phyloP scores from a whole-genome alignment of 2,329 filamentous ascomycete genomes.

The Paraconiothyrium brasiliense region DNA sequence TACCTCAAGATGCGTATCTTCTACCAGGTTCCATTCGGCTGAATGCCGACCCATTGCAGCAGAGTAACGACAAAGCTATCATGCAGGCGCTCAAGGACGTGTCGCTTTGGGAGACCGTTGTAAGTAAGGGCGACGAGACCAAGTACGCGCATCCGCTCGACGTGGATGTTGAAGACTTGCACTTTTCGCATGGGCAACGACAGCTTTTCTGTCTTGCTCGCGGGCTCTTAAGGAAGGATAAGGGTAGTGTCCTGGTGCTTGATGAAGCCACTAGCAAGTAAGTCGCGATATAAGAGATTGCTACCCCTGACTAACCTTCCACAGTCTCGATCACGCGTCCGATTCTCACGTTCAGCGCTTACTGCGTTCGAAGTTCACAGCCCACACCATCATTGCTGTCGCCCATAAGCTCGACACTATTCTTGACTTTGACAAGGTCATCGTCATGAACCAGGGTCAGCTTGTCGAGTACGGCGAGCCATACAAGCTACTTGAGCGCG shows the following conservation, averaged over 20 bases:
- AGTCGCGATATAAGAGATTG: conserved; percentile 7
- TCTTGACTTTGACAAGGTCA: conserved; percentile 62
- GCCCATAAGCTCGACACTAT: conserved; percentile 67
- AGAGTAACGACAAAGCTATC: conserved; percentile 52
- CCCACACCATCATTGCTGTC: conserved; percentile 68
- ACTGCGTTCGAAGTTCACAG: conserved; percentile 62
- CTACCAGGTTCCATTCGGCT: conserved; percentile 58
- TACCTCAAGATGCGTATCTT: conserved; percentile 64
- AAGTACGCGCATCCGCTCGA: conserved; percentile 46
- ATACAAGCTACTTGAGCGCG: conserved; percentile 37
- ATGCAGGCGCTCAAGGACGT: conserved; percentile 58
- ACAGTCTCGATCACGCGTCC: conserved; percentile 65
- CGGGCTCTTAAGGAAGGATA: conserved; percentile 59
- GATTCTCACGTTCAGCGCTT: conserved; percentile 67
- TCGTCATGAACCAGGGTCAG: conserved; percentile 61
- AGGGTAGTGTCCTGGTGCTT: conserved; percentile 38
- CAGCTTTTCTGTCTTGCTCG: conserved; percentile 72
- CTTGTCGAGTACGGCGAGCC: conserved; percentile 56
- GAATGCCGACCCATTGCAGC: conserved; percentile 59
- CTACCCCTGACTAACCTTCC: conserved; percentile 14
- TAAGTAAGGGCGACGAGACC: conserved; percentile 39
- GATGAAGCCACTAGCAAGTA: conserved; percentile 49
- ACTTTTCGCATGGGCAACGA: conserved; percentile 62
- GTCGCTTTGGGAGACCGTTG: conserved; percentile 54
- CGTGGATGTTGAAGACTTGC: conserved; percentile 41